A percentile compares a stretch with the other conserved stretches of the same genome.
Conservation (phyloP, 495 filamentous ascomycete genomes). For the Podospora appendiculata region DNA sequence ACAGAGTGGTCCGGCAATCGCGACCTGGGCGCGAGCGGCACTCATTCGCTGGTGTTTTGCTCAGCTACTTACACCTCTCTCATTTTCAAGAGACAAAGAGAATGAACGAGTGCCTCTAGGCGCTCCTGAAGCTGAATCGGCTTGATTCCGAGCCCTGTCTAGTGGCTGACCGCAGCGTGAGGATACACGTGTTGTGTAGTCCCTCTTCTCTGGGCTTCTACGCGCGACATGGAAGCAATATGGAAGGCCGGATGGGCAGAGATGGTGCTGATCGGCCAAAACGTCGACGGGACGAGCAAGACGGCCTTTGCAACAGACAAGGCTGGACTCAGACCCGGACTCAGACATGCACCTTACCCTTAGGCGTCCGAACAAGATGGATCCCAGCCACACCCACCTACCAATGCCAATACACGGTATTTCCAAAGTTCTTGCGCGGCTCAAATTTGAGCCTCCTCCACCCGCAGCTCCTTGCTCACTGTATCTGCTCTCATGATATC, state of each 20-base stretch:
- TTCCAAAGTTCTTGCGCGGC: background rate
- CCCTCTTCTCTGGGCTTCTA: conserved; percentile 10
- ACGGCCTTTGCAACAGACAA: background rate
- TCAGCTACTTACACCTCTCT: too few relatives aligned
- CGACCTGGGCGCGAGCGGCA: conserved; percentile 5
- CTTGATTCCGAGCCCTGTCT: conserved; percentile 17
- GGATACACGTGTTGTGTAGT: background rate
- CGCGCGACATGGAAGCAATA: conserved; percentile 11
- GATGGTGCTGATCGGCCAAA: conserved; percentile 8
- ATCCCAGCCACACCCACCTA: too few relatives aligned
- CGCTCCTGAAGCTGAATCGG: conserved; percentile 15
- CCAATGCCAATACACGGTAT: background rate
- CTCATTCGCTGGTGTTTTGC: background rate
- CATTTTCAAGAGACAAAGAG: too few relatives aligned
- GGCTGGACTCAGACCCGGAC: background rate
- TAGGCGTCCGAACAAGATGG: too few relatives aligned
- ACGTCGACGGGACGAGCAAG: background rate
- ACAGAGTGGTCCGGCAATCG: conserved; percentile 26
- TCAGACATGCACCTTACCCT: background rate
- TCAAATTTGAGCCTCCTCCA: too few relatives aligned
- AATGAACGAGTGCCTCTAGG: too few relatives aligned
- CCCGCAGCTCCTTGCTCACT: too few relatives aligned
- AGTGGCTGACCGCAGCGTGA: conserved; percentile 11
- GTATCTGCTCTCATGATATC: too few relatives aligned
- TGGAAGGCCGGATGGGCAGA: conserved; percentile 6